These are phyloP conservation scores for Rhodotorula sp. DNA, from an alignment of 1,284 basidiomycete species.

Conservation along the genomic window DNA sequence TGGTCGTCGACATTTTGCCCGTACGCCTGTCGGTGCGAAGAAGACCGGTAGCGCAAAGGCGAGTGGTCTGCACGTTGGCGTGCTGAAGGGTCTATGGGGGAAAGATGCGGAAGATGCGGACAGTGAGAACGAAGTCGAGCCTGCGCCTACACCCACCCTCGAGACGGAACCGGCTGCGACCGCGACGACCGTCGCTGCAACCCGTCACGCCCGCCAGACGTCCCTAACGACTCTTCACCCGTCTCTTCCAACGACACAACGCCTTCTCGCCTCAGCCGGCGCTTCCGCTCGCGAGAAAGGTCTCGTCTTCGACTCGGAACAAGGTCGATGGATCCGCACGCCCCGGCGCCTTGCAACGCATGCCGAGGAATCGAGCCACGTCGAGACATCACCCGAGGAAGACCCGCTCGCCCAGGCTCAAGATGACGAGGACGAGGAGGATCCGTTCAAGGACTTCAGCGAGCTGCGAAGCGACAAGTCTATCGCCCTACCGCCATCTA, in stretches of 20 bases:
- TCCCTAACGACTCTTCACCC: conserved; percentile 63
- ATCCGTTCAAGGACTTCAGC: conserved; percentile 34
- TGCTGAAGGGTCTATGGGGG: background rate
- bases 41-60: background rate
- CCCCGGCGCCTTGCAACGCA: background rate
- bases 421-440: conserved; percentile 23
- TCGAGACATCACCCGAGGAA: background rate
- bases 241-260: conserved; percentile 57
- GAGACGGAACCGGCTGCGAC: background rate
- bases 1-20: conserved; percentile 9
- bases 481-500: background rate
- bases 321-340: conserved; percentile 75
- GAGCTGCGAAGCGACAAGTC: conserved; percentile 8
- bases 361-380: background rate
- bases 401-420: background rate
- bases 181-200: too few species aligned
- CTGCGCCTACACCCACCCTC: background rate
- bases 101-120: background rate
- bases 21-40: background rate
- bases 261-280: conserved; percentile 50
- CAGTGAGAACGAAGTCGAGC: background rate
- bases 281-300: conserved; percentile 70
- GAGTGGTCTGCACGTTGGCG: too few species aligned
- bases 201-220: conserved; percentile 21
- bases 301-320: conserved; percentile 77